Conservation (phyloP, 805 yeast species). For the Metschnikowia drakensbergensis region DNA sequence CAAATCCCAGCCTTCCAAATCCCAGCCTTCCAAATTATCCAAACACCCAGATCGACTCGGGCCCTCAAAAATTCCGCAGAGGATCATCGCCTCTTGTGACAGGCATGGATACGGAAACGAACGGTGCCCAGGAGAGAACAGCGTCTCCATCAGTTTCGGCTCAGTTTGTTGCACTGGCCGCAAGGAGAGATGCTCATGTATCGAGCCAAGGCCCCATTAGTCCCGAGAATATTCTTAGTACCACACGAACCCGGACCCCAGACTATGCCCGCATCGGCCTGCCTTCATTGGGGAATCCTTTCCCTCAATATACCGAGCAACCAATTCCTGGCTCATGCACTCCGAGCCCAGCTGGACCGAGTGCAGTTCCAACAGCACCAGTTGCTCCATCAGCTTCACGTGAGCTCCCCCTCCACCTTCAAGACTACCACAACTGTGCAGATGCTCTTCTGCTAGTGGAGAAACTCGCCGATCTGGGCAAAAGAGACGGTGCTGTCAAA, state of each 20-base stretch:
- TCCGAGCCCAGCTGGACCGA: neutral
- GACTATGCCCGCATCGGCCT: neutral
- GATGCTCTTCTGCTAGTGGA: constrained; percentile 70
- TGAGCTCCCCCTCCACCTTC: constrained; percentile 50
- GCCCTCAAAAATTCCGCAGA: too few relatives aligned
- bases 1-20: neutral
- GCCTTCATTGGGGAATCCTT: neutral
- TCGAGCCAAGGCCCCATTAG: neutral
- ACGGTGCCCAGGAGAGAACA: too few relatives aligned
- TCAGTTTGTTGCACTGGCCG: too few relatives aligned
- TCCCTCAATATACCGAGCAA: too few relatives aligned
- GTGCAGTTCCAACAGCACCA: neutral
- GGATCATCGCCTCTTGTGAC: too few relatives aligned
- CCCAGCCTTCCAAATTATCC: neutral
- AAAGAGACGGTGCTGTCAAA: constrained; percentile 69
- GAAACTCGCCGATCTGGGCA: constrained; percentile 48
- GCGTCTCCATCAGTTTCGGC: too few relatives aligned
- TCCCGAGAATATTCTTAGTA: neutral
- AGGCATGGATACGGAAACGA: too few relatives aligned
- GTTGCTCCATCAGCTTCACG: neutral
- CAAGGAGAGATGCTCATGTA: too few relatives aligned
- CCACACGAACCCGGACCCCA: neutral
- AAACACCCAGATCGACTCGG: too few relatives aligned
- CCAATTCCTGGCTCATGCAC: too few relatives aligned
- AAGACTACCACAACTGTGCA: constrained; percentile 46